Evolutionary conservation across 1,139 yeast genomes (phyloP).

Genomic region (Kodamaea derodonti): DNA sequence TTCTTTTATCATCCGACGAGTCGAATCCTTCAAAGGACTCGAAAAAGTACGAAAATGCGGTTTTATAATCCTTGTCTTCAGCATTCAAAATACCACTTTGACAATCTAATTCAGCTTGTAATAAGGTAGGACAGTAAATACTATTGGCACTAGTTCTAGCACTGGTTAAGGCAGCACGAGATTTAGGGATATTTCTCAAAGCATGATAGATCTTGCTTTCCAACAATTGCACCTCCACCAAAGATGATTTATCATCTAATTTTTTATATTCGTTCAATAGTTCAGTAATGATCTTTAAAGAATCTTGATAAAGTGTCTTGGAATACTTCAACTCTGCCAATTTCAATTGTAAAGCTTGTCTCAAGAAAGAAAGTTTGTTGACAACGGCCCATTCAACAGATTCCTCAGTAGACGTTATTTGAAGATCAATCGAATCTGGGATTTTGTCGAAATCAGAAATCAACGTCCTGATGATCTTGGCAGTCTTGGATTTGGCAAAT

Average conservation of each 20-base stretch:
- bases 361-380: conserved; percentile 81
- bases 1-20: conserved; percentile 57
- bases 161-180: conserved; percentile 88
- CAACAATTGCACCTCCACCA: conserved; percentile 91
- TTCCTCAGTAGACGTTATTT: conserved; percentile 70
- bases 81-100: conserved; percentile 96
- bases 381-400: conserved; percentile 84
- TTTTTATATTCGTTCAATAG: conserved; percentile 84
- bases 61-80: conserved; percentile 94
- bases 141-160: conserved; percentile 97
- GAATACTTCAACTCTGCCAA: conserved; percentile 71
- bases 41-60: conserved; percentile 91
- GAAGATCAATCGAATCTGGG: conserved; percentile 65
- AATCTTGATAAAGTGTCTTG: conserved; percentile 63
- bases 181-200: conserved; percentile 85
- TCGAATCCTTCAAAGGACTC: conserved; percentile 91
- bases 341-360: conserved; percentile 84
- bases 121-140: conserved; percentile 89
- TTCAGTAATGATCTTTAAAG: conserved; percentile 66
- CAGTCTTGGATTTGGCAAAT: conserved; percentile 92
- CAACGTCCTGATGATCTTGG: conserved; percentile 74
- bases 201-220: conserved; percentile 92
- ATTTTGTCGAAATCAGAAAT: conserved; percentile 75
- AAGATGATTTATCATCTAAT: conserved; percentile 89
- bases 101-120: conserved; percentile 92